phyloP scores from a whole-genome alignment of 768 basidiomycete species.

The Sistotremastrum niveocremeum region DNA sequence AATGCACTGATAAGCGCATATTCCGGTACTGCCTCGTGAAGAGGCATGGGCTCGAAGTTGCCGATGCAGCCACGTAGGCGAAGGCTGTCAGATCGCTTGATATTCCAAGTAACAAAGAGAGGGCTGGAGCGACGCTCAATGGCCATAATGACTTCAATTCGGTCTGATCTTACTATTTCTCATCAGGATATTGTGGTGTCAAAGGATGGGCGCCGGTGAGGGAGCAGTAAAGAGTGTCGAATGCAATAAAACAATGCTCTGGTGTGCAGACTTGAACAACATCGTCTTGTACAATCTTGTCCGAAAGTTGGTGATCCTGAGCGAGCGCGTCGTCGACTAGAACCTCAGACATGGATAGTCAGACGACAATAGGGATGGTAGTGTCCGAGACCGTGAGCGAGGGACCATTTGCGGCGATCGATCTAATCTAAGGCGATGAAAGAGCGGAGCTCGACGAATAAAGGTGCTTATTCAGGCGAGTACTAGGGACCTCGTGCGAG shows the following conservation, averaged over 20 bases:
- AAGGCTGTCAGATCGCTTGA: constrained; percentile 44
- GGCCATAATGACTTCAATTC: background rate
- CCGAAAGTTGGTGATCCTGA: too few relatives aligned
- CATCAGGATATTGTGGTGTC: constrained; percentile 49
- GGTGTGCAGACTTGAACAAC: constrained; percentile 41
- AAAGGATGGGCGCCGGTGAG: constrained; percentile 45
- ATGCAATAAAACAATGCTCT: constrained; percentile 73
- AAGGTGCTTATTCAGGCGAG: too few relatives aligned
- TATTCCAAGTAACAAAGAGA: constrained; percentile 96
- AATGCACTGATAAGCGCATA: constrained; percentile 91
- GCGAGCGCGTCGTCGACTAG: too few relatives aligned
- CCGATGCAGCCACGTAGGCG: constrained; percentile 90
- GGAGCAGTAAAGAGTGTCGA: constrained; percentile 70
- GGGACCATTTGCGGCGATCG: too few relatives aligned
- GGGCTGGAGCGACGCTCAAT: constrained; percentile 36
- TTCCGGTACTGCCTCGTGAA: constrained; percentile 69
- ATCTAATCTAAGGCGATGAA: too few relatives aligned
- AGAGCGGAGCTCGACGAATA: too few relatives aligned
- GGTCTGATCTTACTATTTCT: constrained; percentile 55
- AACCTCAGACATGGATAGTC: too few relatives aligned
- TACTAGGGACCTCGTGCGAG: too few relatives aligned
- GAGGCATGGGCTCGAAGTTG: constrained; percentile 65
- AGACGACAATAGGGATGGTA: too few relatives aligned
- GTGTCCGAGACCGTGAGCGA: too few relatives aligned
- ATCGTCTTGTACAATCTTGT: constrained; percentile 12